Evolutionary conservation across 306 rosid genomes (phyloP).

Genomic region (Begonia peltatifolia): DNA sequence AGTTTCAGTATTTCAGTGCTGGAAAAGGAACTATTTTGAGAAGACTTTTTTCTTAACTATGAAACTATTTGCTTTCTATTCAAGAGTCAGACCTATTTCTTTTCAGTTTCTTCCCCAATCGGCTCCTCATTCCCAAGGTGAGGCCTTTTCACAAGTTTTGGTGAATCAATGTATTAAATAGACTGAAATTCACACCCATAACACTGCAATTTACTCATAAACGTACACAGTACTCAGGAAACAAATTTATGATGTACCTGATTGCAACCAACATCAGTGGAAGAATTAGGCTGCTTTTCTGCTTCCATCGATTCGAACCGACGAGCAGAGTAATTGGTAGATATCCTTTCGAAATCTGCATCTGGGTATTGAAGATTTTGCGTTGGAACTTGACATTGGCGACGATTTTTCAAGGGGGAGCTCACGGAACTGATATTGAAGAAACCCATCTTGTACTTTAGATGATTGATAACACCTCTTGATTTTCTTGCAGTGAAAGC

Average conservation of each 20-base stretch:
- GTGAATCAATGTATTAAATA: no score
- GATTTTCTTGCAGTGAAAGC: slow-evolving; percentile 32
- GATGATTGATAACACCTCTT: slow-evolving; percentile 12
- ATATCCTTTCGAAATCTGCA: background rate
- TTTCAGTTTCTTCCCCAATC: background rate
- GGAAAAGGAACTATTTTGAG: no score
- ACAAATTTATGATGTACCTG: slow-evolving; percentile 25
- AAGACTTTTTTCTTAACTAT: no score
- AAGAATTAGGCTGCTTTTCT: slow-evolving; percentile 13
- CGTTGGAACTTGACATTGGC: slow-evolving; percentile 2
- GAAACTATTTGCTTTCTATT: no score
- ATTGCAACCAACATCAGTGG: slow-evolving; percentile 10
- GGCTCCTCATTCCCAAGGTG: no score
- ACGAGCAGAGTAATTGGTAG: slow-evolving; percentile 15
- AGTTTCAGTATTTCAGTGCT: no score
- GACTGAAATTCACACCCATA: background rate
- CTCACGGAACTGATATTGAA: slow-evolving; percentile 3
- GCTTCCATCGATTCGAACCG: slow-evolving; percentile 33
- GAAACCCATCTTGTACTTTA: slow-evolving; percentile 21
- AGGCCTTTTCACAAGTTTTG: no score
- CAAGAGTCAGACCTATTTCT: no score
- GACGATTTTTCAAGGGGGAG: slow-evolving; percentile 10
- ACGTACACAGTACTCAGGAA: background rate
- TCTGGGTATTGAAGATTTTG: slow-evolving; percentile 7
- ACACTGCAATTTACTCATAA: background rate